phyloP scores from a whole-genome alignment of 1,284 basidiomycete species.

The Cryptococcus sp. region DNA sequence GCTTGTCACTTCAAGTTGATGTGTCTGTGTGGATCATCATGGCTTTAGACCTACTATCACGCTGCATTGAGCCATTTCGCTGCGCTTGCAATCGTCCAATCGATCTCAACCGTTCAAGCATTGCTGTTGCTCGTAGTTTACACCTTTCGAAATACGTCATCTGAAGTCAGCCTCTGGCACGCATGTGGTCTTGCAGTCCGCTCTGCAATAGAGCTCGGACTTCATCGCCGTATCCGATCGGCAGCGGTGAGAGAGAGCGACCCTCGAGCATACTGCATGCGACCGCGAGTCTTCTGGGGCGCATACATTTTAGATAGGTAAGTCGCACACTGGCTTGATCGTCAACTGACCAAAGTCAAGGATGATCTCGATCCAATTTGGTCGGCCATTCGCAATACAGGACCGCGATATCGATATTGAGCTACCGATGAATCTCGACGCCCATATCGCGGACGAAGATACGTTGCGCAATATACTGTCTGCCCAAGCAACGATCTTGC shows the following conservation, averaged over 20 bases:
- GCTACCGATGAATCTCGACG: constrained; percentile 12
- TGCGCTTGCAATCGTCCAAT: constrained; percentile 2
- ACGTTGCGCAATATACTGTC: constrained; percentile 4
- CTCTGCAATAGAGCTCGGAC: constrained; percentile 12
- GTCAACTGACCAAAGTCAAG: not conserved
- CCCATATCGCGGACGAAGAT: constrained; percentile 10
- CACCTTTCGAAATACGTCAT: constrained; percentile 12
- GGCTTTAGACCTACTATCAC: constrained; percentile 3
- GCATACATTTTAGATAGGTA: constrained; percentile 13
- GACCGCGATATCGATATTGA: constrained; percentile 15
- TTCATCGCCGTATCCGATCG: constrained; percentile 10
- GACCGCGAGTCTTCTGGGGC: constrained; percentile 11
- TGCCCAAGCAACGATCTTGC: constrained; percentile 8
- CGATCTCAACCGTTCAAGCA: constrained; percentile 8
- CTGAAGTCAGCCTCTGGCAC: constrained; percentile 13
- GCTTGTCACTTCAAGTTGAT: not conserved
- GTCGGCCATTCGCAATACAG: constrained; percentile 11
- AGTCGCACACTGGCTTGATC: not conserved
- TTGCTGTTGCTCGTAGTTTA: constrained; percentile 11
- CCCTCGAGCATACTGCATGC: constrained; percentile 13
- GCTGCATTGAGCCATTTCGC: constrained; percentile 7
- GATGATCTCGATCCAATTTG: constrained; percentile 16
- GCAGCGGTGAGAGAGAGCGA: constrained; percentile 6
- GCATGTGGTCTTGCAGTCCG: constrained; percentile 10
- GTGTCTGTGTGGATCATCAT: not conserved